phyloP scores from a whole-genome alignment of 2,329 filamentous ascomycete species.

The Alternaria dauci region DNA sequence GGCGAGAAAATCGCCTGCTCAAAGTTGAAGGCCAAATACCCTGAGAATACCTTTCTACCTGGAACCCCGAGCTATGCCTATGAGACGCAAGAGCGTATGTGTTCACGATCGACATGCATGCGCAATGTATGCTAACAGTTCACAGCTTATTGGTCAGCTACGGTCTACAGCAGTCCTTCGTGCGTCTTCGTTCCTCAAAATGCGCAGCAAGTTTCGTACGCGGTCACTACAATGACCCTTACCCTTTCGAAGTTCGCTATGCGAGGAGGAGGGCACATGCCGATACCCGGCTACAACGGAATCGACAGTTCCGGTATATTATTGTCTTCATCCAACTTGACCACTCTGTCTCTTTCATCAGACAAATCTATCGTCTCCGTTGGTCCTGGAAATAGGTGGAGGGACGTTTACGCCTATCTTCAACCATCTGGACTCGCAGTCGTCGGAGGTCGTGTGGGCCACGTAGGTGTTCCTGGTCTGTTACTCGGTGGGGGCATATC shows the following conservation, averaged over 20 bases:
- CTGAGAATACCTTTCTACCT: background rate
- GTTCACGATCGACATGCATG: background rate
- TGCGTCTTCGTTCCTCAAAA: slow-evolving; percentile 32
- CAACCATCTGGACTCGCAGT: slow-evolving; percentile 30
- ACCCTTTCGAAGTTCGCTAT: slow-evolving; percentile 29
- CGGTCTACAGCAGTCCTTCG: slow-evolving; percentile 20
- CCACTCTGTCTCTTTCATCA: slow-evolving; percentile 27
- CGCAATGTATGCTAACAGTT: background rate
- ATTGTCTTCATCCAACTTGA: slow-evolving; percentile 29
- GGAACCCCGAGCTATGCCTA: background rate
- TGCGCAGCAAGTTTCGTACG: slow-evolving; percentile 28
- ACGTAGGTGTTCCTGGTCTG: slow-evolving; percentile 43
- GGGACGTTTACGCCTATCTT: slow-evolving; percentile 39
- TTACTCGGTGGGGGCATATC: slow-evolving; percentile 39
- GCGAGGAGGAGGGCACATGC: slow-evolving; percentile 36
- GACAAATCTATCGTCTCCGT: slow-evolving; percentile 36
- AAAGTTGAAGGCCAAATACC: background rate
- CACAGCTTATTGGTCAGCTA: slow-evolving; percentile 21
- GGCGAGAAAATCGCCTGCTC: slow-evolving; percentile 3
- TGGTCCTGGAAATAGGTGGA: slow-evolving; percentile 43
- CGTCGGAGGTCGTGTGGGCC: slow-evolving; percentile 40
- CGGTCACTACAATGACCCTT: slow-evolving; percentile 23
- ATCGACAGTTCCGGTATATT: slow-evolving; percentile 29
- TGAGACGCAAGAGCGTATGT: slow-evolving; percentile 3
- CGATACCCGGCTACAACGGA: slow-evolving; percentile 27